Base-by-base conservation (phyloP, 169 alveolate genomes). In the Cryptosporidium xiaoi region DNA sequence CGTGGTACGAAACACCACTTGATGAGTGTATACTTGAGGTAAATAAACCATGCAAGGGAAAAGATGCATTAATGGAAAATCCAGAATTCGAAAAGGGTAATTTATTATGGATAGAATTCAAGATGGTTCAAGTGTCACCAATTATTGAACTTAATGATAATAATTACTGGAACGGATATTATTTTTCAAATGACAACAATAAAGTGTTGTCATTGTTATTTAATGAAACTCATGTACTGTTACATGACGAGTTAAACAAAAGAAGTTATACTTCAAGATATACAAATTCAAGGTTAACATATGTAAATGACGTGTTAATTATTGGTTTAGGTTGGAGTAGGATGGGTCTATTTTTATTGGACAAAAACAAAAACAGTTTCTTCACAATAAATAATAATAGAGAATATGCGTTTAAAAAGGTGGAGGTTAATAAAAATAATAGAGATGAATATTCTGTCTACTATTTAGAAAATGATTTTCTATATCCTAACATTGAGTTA, bases 301-400 rank as follows among this genome's bases (percentile, higher is more conserved):
- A 60, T n/a, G 15, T 48, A 12, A 65, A 44, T 31, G 55, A 48
- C 33, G 18, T 46, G 2, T 8, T 10, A 18, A 50, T n/a, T 15
- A 27, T 77, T 36, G 87, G 65, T n/a, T 12, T 77, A 15, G 71
- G 55, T 15, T 77, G 87, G 87, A 77, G 71, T 7, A 56, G 77
- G 34, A 18, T 60, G 24, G 87, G 87, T n/a, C n/a, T 77, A 1
- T 77, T 60, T 40, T 31, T 77, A 4, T 6, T 77, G 15, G 64
- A 77, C 20, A 56, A 53, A 2, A 40, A 40, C 15, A n/a, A 46
- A 7, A 58, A 48, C 3, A 53, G 64, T 13, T 53, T 53, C 29
- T n/a, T 53, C 29, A 12, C 6, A 5, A n/a, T 53, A 13, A 16
- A 13, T 8, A 31, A 27, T 62, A 62, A 62, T 27, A 4, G 5